These are phyloP conservation scores for Plantago ovata DNA, from an alignment of 257 asterid species.

Conservation along the genomic window DNA sequence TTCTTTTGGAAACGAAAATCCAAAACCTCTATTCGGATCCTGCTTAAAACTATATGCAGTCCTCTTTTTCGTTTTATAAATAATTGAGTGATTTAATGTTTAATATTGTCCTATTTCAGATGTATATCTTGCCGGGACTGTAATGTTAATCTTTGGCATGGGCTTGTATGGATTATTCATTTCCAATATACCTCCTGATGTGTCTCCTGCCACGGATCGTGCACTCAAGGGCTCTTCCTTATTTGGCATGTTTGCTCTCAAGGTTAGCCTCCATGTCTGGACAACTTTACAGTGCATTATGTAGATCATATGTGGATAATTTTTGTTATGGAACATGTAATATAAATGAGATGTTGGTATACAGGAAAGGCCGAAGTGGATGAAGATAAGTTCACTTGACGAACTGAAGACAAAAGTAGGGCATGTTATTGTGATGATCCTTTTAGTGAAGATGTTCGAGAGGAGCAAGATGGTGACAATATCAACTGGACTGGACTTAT, in stretches of 20 bases:
- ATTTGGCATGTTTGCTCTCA: slow-evolving; percentile 80
- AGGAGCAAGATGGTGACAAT: slow-evolving; percentile 95
- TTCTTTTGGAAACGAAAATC: no score
- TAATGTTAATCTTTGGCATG: slow-evolving; percentile 94
- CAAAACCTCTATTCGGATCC: no score
- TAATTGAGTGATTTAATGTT: slow-evolving; percentile 8
- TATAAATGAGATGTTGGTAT: not conserved
- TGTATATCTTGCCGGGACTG: slow-evolving; percentile 94
- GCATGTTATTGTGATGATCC: slow-evolving; percentile 94
- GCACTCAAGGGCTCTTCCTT: slow-evolving; percentile 85
- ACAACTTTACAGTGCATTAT: no score
- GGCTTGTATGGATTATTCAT: slow-evolving; percentile 90
- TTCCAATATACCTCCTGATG: slow-evolving; percentile 52
- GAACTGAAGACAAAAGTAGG: slow-evolving; percentile 94
- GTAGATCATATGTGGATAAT: no score
- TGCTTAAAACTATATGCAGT: not conserved
- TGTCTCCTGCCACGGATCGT: slow-evolving; percentile 51
- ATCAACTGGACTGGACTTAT: slow-evolving; percentile 75
- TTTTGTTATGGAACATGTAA: no score
- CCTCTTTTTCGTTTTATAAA: no score
- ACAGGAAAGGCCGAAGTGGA: slow-evolving; percentile 98
- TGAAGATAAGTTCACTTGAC: slow-evolving; percentile 86
- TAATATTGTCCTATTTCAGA: slow-evolving; percentile 32
- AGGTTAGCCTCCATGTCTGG: slow-evolving; percentile 40
- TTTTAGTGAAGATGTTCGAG: slow-evolving; percentile 95